Evolutionary conservation across 768 basidiomycete genomes (phyloP).

Genomic region (Tephrocybe sp.): DNA sequence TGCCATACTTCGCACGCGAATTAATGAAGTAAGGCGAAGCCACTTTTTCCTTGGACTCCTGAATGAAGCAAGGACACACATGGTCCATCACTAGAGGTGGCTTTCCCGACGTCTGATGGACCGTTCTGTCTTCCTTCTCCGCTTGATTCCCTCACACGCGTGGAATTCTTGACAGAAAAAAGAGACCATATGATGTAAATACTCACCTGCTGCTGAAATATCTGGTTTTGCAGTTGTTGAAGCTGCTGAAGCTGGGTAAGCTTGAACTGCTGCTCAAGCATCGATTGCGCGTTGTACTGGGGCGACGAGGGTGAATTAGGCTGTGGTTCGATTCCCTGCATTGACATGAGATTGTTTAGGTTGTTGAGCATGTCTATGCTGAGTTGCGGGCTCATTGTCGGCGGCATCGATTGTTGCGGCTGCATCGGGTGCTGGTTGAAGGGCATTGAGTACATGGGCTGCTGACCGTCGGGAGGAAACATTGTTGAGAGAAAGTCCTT

Average conservation of each 20-base stretch:
- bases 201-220: constrained; percentile 86
- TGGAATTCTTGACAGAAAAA: not conserved
- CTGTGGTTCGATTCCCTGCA: constrained; percentile 42
- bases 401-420: constrained; percentile 12
- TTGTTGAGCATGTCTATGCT: constrained; percentile 53
- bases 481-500: constrained; percentile 24
- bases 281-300: constrained; percentile 42
- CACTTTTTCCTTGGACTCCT: no score
- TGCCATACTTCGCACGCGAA: no score
- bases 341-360: constrained; percentile 51
- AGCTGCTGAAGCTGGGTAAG: constrained; percentile 70
- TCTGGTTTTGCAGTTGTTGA: constrained; percentile 78
- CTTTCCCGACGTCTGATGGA: not conserved
- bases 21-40: not conserved
- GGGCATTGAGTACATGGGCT: constrained; percentile 10
- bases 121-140: not conserved
- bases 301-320: constrained; percentile 22
- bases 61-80: no score
- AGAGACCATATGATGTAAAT: constrained; percentile 3
- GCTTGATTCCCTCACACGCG: not conserved
- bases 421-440: constrained; percentile 13
- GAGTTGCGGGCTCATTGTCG: constrained; percentile 31
- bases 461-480: constrained; percentile 17
- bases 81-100: not conserved
- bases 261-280: constrained; percentile 78